Evolutionary conservation across 2,329 filamentous ascomycete genomes (phyloP), one percentile per base, ranked within the genome.

Genomic region (Alternaria sp.): DNA sequence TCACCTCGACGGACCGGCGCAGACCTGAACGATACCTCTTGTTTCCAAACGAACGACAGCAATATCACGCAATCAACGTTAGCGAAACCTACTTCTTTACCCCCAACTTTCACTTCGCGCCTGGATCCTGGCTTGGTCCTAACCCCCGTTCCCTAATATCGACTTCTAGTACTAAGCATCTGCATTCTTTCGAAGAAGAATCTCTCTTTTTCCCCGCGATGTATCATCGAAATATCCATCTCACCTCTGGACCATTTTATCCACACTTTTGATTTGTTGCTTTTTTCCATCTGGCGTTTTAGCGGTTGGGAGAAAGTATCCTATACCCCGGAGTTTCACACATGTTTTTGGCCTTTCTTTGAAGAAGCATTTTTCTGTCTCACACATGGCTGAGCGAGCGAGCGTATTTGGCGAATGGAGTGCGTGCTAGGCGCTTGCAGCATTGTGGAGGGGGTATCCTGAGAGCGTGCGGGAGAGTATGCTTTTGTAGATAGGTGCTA

Each of bases 321-420:
- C 69, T 73, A 74, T 74, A 74, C 70, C 72, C 72, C 66, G 46
- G 57, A 50, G 61, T 61, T 68, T 59, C 15, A 43, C 36, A 40
- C 36, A 1, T 40, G 36, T 40, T 59, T 56, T 56, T 36, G 15
- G 44, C 21, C 21, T 57, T 55, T 12, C 23, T 61, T 54, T 54
- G 57, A 21, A 19, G 17, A 45, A 32, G 50, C 45, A 23, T 45
- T 21, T 21, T 40, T 23, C 26, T 57, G 52, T 23, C 44, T 46
- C 44, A 10, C 36, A 40, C 7, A 25, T 28, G 10, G 15, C n/a
- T 40, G n/a, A 40, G 36, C 12, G 44, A 47, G n/a, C 50, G 25
- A 56, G 28, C 36, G 28, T 47, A n/a, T 12, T 2, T n/a, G 54
- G 54, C 26, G 43, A 54, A 54, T 44, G 28, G 49, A 52, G 49